Evolutionary conservation across 306 rosid species (phyloP), one percentile per base, ranked within the genome.

Genomic region (Cucumis sativus): DNA sequence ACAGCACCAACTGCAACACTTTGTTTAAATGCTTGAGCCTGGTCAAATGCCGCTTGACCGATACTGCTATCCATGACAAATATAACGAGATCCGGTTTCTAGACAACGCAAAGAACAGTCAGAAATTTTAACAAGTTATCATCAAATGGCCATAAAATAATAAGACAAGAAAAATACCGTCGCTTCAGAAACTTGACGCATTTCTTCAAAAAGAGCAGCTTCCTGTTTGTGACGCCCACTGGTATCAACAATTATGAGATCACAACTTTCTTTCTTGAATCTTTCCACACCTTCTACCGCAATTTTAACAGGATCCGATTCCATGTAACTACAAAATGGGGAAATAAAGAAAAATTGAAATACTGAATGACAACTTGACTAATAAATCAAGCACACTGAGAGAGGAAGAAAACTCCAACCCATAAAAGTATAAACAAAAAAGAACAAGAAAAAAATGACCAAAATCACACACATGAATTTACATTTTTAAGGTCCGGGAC

Each of bases 61-160:
- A 93, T 91, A 84, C 91, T 91, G 82, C 93, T 88, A 78, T 93
- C 98, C 95, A 93, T 93, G 70, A 91, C 98, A 83, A 91, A 93
- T 80, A 88, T 86, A 49, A 93, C 93, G 83, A 93, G 91, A 78
- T 93, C 98, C 20, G 97, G 92, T 76, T 88, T 87, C 93, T 92
- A 90, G 75, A 69, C 76, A 87, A 56, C 79, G 56, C 80, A 79
- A 58, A 33, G 66, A 88, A 78, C 6, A 58, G 79, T 73, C 66
- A 83, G 72, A 57, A 49, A 80, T 39, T 66, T 59, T 39, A 47
- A 55, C 55, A 58, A 70, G 25, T 64, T 17, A 61, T 70, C 9
- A 51, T 23, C 56, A 30, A 66, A 52, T 78, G 12, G 60, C 37
- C 20, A 70, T 16, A 56, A 52, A 65, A 68, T 52, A 63, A 59